Evolutionary conservation across 164 flowering plant genomes (phyloP).

Genomic region (Kalanchoe fedtschenkoi): DNA sequence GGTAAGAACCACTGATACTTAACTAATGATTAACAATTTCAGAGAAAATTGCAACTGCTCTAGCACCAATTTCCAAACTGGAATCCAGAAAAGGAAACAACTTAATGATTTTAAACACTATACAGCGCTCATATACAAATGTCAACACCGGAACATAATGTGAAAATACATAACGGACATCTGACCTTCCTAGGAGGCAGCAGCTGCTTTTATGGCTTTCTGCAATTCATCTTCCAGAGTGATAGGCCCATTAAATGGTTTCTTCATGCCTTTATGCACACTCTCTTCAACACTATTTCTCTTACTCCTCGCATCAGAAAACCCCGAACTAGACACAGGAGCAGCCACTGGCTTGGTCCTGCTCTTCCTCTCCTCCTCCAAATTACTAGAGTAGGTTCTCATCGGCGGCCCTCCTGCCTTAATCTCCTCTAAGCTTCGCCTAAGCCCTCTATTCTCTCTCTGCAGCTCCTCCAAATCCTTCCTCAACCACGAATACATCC

Average conservation of each 20-base stretch:
- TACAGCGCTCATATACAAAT: neutral
- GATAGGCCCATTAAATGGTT: slow-evolving; percentile 12
- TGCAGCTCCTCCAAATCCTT: slow-evolving; percentile 57
- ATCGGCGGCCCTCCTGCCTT: slow-evolving; percentile 11
- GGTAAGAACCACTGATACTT: neutral
- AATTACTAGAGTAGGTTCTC: slow-evolving; percentile 11
- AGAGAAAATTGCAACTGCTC: neutral
- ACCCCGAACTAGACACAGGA: slow-evolving; percentile 19
- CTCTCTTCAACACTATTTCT: slow-evolving; percentile 28
- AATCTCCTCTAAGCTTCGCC: slow-evolving; percentile 33
- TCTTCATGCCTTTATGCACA: slow-evolving; percentile 25
- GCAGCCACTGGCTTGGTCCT: slow-evolving; percentile 2
- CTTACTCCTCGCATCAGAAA: slow-evolving; percentile 41
- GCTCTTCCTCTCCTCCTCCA: slow-evolving; percentile 13
- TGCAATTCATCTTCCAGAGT: slow-evolving; percentile 64
- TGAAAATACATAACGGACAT: neutral
- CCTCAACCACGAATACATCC: slow-evolving; percentile 60
- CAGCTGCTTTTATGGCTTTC: slow-evolving; percentile 68
- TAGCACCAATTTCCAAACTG: neutral
- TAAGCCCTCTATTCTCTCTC: slow-evolving; percentile 54
- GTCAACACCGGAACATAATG: neutral
- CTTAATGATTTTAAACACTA: neutral
- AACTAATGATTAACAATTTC: neutral
- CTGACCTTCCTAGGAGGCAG: slow-evolving; percentile 32
- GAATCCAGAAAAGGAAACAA: neutral